Percentiles rank a stretch among this genome's conserved stretches.
These are phyloP conservation scores for Moesziomyces sp. DNA, from an alignment of 1,284 basidiomycete genomes.

Conservation along the genomic window DNA sequence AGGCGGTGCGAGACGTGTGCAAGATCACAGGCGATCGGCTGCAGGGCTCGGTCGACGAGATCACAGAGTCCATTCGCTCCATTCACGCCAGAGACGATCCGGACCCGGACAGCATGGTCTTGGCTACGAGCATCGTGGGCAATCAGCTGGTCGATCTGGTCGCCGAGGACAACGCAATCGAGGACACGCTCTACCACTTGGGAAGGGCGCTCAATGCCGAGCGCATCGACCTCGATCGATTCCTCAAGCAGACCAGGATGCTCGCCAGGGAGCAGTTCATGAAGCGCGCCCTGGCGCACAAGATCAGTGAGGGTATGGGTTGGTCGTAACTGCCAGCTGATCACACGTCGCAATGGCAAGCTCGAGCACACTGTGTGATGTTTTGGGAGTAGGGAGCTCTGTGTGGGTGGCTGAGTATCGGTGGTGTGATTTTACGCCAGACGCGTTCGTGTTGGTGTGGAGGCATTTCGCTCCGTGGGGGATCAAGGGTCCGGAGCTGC, in stretches of 20 bases:
- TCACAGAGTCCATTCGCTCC: constrained; percentile 77
- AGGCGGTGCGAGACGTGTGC: constrained; percentile 94
- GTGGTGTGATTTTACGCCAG: constrained; percentile 1
- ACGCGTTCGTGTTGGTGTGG: constrained; percentile 28
- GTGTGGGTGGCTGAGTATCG: background rate
- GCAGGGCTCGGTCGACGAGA: constrained; percentile 74
- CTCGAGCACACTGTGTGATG: background rate
- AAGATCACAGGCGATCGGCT: constrained; percentile 78
- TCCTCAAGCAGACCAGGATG: constrained; percentile 64
- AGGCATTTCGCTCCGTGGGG: constrained; percentile 1
- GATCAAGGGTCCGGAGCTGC: background rate
- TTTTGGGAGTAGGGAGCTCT: background rate
- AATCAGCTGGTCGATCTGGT: constrained; percentile 82
- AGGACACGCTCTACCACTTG: constrained; percentile 97
- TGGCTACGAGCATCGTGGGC: constrained; percentile 62
- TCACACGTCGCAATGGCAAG: background rate
- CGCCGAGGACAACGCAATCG: constrained; percentile 98
- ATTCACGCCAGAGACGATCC: constrained; percentile 40
- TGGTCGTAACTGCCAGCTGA: constrained; percentile 24
- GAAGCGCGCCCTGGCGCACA: constrained; percentile 58
- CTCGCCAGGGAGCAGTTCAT: constrained; percentile 66
- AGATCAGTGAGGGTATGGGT: constrained; percentile 59
- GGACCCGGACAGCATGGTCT: constrained; percentile 55
- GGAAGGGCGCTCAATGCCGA: constrained; percentile 92
- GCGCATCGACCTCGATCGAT: constrained; percentile 58